These are phyloP conservation scores for Fusarium domesticum DNA, from an alignment of 2,329 filamentous ascomycete genomes.

Conservation along the genomic window DNA sequence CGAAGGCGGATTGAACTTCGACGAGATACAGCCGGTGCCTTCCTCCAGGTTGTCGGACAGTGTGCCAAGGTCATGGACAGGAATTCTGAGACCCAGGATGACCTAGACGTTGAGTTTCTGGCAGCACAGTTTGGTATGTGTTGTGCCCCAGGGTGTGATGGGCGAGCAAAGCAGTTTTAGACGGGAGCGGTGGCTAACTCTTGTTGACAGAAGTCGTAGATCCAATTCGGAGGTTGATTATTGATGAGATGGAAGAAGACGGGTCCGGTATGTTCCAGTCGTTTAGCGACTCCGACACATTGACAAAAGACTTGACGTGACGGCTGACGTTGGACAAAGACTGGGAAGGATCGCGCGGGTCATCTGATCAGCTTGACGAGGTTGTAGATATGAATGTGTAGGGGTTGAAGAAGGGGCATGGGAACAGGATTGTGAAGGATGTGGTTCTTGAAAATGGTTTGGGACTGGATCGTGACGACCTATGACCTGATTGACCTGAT, in stretches of 20 bases:
- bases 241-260: slow-evolving; percentile 58
- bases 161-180: too few relatives aligned
- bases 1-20: slow-evolving; percentile 40
- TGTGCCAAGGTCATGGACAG: slow-evolving; percentile 42
- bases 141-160: not conserved
- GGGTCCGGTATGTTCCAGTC: slow-evolving; percentile 52
- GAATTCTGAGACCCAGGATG: slow-evolving; percentile 32
- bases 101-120: slow-evolving; percentile 31
- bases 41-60: slow-evolving; percentile 43
- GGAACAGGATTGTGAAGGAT: slow-evolving; percentile 27
- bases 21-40: slow-evolving; percentile 39
- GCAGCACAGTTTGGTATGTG: slow-evolving; percentile 29
- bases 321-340: slow-evolving; percentile 38
- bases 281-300: slow-evolving; percentile 27
- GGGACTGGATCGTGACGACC: too few relatives aligned
- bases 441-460: slow-evolving; percentile 3
- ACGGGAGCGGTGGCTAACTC: slow-evolving; percentile 11
- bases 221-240: slow-evolving; percentile 51
- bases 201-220: slow-evolving; percentile 39
- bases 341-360: slow-evolving; percentile 54
- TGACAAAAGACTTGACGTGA: slow-evolving; percentile 26
- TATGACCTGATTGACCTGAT: too few relatives aligned
- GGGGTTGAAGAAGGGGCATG: slow-evolving; percentile 40
- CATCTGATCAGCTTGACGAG: slow-evolving; percentile 54
- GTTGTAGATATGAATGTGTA: slow-evolving; percentile 46